These are phyloP conservation scores for Gynostemma pentaphyllum DNA, from an alignment of 306 rosid species.

Conservation along the genomic window DNA sequence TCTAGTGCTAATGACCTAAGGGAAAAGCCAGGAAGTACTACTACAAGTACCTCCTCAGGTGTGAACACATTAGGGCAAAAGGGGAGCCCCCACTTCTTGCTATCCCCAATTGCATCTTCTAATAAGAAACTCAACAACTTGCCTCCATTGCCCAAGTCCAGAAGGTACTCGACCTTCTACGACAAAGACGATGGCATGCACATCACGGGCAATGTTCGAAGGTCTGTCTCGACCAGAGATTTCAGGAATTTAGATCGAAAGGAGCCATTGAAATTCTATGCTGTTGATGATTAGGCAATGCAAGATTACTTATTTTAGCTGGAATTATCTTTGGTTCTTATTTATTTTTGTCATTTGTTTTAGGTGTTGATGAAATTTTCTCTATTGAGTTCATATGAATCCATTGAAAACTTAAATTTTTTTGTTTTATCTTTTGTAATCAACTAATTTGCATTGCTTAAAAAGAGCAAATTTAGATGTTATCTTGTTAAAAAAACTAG, in stretches of 20 bases:
- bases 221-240: slow-evolving; percentile 67
- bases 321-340: background rate
- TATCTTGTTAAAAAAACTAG: too few relatives aligned
- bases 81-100: slow-evolving; percentile 30
- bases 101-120: slow-evolving; percentile 21
- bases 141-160: slow-evolving; percentile 45
- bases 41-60: slow-evolving; percentile 37
- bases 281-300: slow-evolving; percentile 14
- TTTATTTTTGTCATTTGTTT: background rate
- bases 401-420: background rate
- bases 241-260: slow-evolving; percentile 25
- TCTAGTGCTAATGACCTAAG: slow-evolving; percentile 16
- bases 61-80: slow-evolving; percentile 24
- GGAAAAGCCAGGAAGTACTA: slow-evolving; percentile 31
- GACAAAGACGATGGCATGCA: slow-evolving; percentile 21
- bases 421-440: too few relatives aligned
- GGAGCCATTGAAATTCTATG: slow-evolving; percentile 22
- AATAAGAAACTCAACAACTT: slow-evolving; percentile 19
- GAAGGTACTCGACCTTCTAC: slow-evolving; percentile 15
- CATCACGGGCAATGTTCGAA: slow-evolving; percentile 28
- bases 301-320: background rate
- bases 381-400: background rate
- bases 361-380: background rate
- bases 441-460: background rate
- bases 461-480: background rate